Base-by-base conservation (phyloP, 176 grass and related monocot genomes). In the Cenchrus fungigraminus region DNA sequence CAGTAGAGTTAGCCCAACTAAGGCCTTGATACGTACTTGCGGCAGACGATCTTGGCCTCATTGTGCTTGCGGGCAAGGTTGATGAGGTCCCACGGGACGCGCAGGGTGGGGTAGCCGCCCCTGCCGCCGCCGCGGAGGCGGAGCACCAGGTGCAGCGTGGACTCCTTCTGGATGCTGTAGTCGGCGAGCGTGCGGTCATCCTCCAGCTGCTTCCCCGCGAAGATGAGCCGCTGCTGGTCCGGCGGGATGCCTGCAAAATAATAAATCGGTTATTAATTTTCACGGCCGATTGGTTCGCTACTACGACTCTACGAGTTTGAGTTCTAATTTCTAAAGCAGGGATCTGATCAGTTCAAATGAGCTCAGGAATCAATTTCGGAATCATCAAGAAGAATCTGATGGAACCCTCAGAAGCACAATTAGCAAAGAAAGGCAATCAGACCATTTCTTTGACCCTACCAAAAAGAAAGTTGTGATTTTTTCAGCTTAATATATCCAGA, bases 151-250 rank as follows among this genome's bases (percentile, higher is more conserved):
- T 92, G 90, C 11, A 92, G 83, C 62, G 90, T 92, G 6, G 86
- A 86, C 45, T 92, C 90, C 83, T 92, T 86, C 46, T 88, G 88
- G 58, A 93, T 91, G 78, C 71, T 88, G 88, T 88, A 93, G 78
- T 86, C 85, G 70, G 88, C 85, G 15, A 93, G 73, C 2, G 88
- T 86, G 54, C 82, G 73, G 47, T 68, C 88, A 19, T 93, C 88
- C 4, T 93, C 91, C 42, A 91, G 82, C 91, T 93, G 88, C 82
- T 86, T 93, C 37, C 85, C 88, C 0, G 85, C 91, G 71, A 90
- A 93, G 88, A 93, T 93, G 71, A 90, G 88, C 22, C 91, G 77
- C 71, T 90, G 91, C 88, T 90, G 77, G 71, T 93, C 91, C n/a
- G 76, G 76, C 0, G 80, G 91, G 86, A 88, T 83, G 17, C 81